Base-by-base conservation (phyloP, 768 basidiomycete species). In the Lactifluus piperatus region DNA sequence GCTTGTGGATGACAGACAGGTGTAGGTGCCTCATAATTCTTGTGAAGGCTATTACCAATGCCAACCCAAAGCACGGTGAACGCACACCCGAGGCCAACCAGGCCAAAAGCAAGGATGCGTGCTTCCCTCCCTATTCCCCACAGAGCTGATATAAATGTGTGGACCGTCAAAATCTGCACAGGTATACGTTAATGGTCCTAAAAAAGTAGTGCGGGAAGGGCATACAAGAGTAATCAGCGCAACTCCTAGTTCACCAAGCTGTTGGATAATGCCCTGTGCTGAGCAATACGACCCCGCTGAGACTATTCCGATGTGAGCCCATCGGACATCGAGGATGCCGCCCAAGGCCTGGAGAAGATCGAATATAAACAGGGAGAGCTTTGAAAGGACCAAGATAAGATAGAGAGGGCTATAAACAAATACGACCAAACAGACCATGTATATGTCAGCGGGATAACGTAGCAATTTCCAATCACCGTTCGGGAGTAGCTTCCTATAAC, bases 221-320 rank as follows among this genome's bases (percentile, higher is more conserved):
- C 70, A 61, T 60, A 77, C 76, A 11, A 77, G 67, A 30, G 74
- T 78, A 2, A 71, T 71, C 48, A 77, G 69, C 4, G 74, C 75
- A 5, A 72, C 74, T 26, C 70, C 72, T 7, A 75, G 71, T 51
- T 78, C 77, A 16, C 77, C 75, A 1, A 76, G 45, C 54, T 76
- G 73, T 56, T 75, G 71, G 4, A 77, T 60, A 41, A 72, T 65
- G 20, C 74, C 73, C 67, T 77, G 75, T 2, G 73, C 69, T 8
- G 68, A 67, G 58, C 75, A 77, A 55, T 69, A 76, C 0, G 45
- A 22, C 4, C 74, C 74, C 1, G 58, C 63, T 39, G 69, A 63
- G 4, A 77, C 73, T 20, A 64, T 65, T 7, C 75, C 74, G 6
- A 62, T 53, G 39, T 68, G 57, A 9, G 75, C 65, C 75, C 76